These are phyloP conservation scores for Zoysia matrella DNA, from an alignment of 202 grass and related monocot species.

Conservation along the genomic window DNA sequence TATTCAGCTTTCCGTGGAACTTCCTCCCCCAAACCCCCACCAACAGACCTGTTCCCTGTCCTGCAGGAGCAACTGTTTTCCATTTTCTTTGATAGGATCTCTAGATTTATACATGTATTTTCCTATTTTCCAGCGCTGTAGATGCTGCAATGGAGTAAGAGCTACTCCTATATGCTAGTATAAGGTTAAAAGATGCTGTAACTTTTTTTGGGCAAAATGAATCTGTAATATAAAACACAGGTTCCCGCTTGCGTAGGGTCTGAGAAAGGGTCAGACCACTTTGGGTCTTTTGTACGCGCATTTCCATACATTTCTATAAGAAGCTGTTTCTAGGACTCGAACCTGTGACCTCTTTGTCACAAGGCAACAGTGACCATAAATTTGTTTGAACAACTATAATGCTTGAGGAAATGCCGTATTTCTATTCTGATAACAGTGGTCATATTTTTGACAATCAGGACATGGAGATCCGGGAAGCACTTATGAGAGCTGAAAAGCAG, in stretches of 20 bases:
- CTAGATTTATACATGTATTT: not conserved
- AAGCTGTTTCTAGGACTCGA: too few relatives aligned
- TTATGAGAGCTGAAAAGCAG: too few relatives aligned
- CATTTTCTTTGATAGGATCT: slow-evolving; percentile 9
- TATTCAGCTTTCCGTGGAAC: not conserved
- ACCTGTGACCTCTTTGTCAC: too few relatives aligned
- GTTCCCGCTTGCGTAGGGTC: slow-evolving; percentile 83
- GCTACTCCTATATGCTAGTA: not conserved
- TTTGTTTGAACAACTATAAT: too few relatives aligned
- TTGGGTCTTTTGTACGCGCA: too few relatives aligned
- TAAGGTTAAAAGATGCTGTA: not conserved
- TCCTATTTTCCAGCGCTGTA: slow-evolving; percentile 8
- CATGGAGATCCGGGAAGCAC: too few relatives aligned
- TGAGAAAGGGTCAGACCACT: slow-evolving; percentile 18
- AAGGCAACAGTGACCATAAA: too few relatives aligned
- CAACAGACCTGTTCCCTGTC: not conserved
- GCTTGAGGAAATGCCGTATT: too few relatives aligned
- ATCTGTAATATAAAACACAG: slow-evolving; percentile 49
- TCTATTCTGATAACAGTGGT: too few relatives aligned
- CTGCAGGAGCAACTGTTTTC: not conserved
- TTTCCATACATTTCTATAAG: too few relatives aligned
- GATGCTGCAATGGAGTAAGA: slow-evolving; percentile 9
- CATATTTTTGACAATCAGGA: too few relatives aligned
- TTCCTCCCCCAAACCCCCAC: not conserved
- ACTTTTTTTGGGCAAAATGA: not conserved